These are phyloP conservation scores for Fragilariopsis cylindrus DNA, from an alignment of 108 stramenopile genomes.

Conservation along the genomic window DNA sequence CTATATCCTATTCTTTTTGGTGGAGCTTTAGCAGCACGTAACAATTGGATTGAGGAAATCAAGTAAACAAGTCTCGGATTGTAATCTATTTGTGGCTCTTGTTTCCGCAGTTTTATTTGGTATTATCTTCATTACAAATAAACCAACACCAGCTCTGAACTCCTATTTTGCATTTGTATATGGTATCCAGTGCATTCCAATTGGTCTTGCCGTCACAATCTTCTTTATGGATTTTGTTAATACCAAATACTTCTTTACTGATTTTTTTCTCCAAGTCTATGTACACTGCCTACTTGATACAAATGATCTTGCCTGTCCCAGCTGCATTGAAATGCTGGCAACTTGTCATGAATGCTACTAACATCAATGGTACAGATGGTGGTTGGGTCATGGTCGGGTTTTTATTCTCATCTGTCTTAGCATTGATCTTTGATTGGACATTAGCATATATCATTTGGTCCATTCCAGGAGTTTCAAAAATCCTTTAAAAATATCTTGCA, in stretches of 20 bases:
- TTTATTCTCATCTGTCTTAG: neutral
- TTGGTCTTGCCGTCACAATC: neutral
- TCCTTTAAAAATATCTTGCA: neutral
- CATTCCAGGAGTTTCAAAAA: neutral
- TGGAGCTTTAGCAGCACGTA: neutral
- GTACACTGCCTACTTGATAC: neutral
- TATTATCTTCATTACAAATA: neutral
- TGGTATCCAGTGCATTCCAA: neutral
- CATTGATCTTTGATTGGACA: neutral
- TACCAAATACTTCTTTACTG: neutral
- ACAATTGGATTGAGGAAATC: slow-evolving; percentile 1
- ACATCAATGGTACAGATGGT: neutral
- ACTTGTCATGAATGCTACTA: neutral
- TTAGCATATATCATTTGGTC: neutral
- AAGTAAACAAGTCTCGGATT: neutral
- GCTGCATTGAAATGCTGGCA: neutral
- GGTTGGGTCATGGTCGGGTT: neutral
- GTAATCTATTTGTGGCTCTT: neutral
- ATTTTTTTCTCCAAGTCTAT: neutral
- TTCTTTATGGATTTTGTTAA: neutral
- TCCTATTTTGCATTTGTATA: neutral
- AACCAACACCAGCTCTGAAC: neutral
- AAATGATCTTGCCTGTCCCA: neutral
- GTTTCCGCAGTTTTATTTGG: neutral
- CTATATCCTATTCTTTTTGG: neutral